A percentile compares a stretch with the other conserved stretches of the same genome.
Conservation (phyloP, 352 stramenopile species). For the Phytophthora sp. region DNA sequence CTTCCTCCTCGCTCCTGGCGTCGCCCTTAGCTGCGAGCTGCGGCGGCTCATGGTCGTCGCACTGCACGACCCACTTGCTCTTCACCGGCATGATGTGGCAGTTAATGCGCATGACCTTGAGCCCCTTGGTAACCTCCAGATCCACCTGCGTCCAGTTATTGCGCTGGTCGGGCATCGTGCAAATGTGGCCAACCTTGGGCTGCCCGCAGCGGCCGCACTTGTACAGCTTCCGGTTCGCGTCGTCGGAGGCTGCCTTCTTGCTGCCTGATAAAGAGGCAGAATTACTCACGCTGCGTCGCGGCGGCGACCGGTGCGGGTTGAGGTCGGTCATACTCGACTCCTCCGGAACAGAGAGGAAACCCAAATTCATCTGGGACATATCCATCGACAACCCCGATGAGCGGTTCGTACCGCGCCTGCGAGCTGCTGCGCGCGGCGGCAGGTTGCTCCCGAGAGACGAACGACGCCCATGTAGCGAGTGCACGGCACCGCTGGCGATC, state of each 20-base stretch:
- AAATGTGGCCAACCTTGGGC: constrained; percentile 87
- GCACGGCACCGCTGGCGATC: constrained; percentile 61
- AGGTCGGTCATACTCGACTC: constrained; percentile 57
- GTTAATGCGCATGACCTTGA: constrained; percentile 76
- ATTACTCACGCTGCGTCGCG: constrained; percentile 24
- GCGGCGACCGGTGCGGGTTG: constrained; percentile 38
- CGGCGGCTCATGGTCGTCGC: constrained; percentile 60
- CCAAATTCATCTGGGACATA: constrained; percentile 83
- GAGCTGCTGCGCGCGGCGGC: constrained; percentile 36
- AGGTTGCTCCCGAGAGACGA: constrained; percentile 58
- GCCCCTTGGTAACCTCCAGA: constrained; percentile 76
- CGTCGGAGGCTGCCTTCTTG: constrained; percentile 43
- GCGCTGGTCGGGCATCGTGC: constrained; percentile 84
- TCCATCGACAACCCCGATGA: constrained; percentile 84
- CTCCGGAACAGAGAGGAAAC: constrained; percentile 70
- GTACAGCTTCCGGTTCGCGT: constrained; percentile 81
- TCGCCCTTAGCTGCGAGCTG: constrained; percentile 30
- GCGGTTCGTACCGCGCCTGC: constrained; percentile 43
- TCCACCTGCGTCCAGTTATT: constrained; percentile 89
- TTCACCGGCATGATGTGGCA: constrained; percentile 78
- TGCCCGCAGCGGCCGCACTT: constrained; percentile 88
- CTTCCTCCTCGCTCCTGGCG: constrained; percentile 38
- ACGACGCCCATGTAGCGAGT: constrained; percentile 59
- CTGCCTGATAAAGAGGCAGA: constrained; percentile 28
- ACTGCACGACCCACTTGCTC: constrained; percentile 64